Evolutionary conservation across 2,329 filamentous ascomycete genomes (phyloP).

Genomic region (Arachnopeziza araneosa): DNA sequence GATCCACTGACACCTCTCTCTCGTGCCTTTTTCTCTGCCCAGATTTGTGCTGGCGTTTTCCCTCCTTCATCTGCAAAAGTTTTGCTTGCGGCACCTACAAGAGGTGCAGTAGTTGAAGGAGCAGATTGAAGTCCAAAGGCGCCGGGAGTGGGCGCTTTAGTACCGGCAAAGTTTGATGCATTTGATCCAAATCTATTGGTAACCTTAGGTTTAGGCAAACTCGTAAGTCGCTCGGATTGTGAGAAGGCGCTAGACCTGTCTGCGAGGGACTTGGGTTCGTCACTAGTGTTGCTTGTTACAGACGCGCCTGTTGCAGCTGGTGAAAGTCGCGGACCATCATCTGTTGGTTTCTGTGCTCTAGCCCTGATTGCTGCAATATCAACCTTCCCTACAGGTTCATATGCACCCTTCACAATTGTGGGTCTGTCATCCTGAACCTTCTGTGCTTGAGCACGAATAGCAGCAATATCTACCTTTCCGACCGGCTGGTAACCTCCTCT

Average conservation of each 20-base stretch:
- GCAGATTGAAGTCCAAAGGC: constrained; percentile 59
- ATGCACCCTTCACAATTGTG: constrained; percentile 80
- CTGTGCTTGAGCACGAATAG: constrained; percentile 71
- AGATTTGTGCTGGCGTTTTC: constrained; percentile 93
- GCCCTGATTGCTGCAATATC: constrained; percentile 93
- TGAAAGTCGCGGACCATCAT: constrained; percentile 34
- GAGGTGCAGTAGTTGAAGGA: constrained; percentile 48
- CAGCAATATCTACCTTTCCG: constrained; percentile 95
- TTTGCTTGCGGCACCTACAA: constrained; percentile 76
- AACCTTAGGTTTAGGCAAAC: constrained; percentile 90
- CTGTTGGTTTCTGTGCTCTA: constrained; percentile 62
- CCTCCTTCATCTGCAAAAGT: constrained; percentile 93
- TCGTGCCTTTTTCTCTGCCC: constrained; percentile 94
- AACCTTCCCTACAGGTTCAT: constrained; percentile 93
- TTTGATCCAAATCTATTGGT: constrained; percentile 78
- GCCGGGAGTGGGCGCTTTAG: constrained; percentile 78
- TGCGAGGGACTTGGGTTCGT: constrained; percentile 57
- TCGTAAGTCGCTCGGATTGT: constrained; percentile 73
- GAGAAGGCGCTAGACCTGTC: constrained; percentile 72
- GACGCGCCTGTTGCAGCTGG: constrained; percentile 38
- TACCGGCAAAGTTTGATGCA: constrained; percentile 70
- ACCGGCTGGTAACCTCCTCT: constrained; percentile 86
- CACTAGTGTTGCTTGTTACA: constrained; percentile 34
- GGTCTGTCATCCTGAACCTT: constrained; percentile 72
- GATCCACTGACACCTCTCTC: constrained; percentile 56